Base-by-base conservation (phyloP, 2,329 filamentous ascomycete genomes). In the Fusarium sp. region DNA sequence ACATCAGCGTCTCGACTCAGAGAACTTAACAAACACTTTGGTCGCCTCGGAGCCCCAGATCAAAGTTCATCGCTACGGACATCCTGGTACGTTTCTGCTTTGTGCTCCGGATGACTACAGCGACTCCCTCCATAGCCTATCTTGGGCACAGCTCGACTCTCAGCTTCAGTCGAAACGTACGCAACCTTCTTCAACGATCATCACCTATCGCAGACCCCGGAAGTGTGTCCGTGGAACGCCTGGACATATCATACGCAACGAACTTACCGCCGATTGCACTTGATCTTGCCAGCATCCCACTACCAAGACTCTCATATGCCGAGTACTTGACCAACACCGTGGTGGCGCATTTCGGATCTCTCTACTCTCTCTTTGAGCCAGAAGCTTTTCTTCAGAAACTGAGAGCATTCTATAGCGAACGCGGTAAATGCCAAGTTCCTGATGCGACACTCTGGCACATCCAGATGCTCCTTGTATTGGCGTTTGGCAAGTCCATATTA, bases 131-230 rank as follows among this genome's bases (percentile, higher is more conserved):
- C 6, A 18, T 5, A 76, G 73, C 73, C 32, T 76, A 76, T 30
- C 73, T 76, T 11, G 73, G 73, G 0, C 73, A 76, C 13, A 76
- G 73, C 32, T 76, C 70, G 18, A 76, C 73, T 14, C 63, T 76
- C 18, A 72, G 68, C 6, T 76, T 76, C 32, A 73, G 73, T 20
- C 67, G 73, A 16, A 76, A 72, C 34, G 73, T 76, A 9, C 65
- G 73, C 35, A 76, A 76, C 8, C 73, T 76, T 30, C 70, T 76
- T 13, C 73, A 76, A 34, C 65, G 62, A 27, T 67, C 68, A 10
- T 66, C 70, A 2, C 62, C 65, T 5, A 57, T 67, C 3, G 60
- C 67, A 30, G 73, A 76, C 9, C 73, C 73, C 2, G 60, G 45
- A 1, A 74, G 68, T 3, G 57, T 67, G 10, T 74, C 73, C 16